Percentiles rank a stretch among this genome's conserved stretches.
These are phyloP conservation scores for Nasturtium officinale DNA, from an alignment of 345 rosid species.

Conservation along the genomic window DNA sequence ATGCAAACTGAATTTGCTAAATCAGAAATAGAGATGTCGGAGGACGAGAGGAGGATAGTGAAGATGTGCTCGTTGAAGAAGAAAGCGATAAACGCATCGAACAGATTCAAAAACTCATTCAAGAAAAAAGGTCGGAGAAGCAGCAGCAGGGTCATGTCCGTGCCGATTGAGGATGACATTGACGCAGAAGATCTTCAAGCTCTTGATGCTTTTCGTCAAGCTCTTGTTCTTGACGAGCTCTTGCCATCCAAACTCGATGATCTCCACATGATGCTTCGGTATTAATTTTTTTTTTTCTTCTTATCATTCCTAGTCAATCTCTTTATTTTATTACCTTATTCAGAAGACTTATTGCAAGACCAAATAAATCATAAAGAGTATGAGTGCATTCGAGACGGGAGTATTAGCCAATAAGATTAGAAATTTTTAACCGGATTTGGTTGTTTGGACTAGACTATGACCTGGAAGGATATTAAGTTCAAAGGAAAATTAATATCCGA, in stretches of 20 bases:
- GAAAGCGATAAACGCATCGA: slow-evolving; percentile 78
- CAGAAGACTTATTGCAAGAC: slow-evolving; percentile 3
- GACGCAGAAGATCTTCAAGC: slow-evolving; percentile 81
- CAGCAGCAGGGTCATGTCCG: slow-evolving; percentile 68
- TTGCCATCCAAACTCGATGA: slow-evolving; percentile 82
- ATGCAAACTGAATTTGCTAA: background rate
- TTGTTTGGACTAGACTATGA: slow-evolving; percentile 18
- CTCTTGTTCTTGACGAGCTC: slow-evolving; percentile 80
- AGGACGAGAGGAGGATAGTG: slow-evolving; percentile 77
- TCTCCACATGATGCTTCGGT: slow-evolving; percentile 86
- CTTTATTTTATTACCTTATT: slow-evolving; percentile 14
- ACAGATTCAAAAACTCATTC: slow-evolving; percentile 75
- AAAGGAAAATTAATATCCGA: background rate
- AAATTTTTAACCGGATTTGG: background rate
- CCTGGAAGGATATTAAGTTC: background rate
- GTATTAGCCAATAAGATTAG: background rate
- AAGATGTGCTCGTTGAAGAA: slow-evolving; percentile 72
- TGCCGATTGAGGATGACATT: slow-evolving; percentile 61
- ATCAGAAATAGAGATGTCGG: slow-evolving; percentile 52
- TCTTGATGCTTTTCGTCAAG: slow-evolving; percentile 86
- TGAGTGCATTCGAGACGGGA: slow-evolving; percentile 5
- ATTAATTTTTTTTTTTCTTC: background rate
- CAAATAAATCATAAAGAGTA: background rate
- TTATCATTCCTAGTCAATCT: background rate
- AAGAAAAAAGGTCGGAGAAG: slow-evolving; percentile 62